Conservation (phyloP, 2,329 filamentous ascomycete genomes). For the Aspergillus puulaauensis region DNA sequence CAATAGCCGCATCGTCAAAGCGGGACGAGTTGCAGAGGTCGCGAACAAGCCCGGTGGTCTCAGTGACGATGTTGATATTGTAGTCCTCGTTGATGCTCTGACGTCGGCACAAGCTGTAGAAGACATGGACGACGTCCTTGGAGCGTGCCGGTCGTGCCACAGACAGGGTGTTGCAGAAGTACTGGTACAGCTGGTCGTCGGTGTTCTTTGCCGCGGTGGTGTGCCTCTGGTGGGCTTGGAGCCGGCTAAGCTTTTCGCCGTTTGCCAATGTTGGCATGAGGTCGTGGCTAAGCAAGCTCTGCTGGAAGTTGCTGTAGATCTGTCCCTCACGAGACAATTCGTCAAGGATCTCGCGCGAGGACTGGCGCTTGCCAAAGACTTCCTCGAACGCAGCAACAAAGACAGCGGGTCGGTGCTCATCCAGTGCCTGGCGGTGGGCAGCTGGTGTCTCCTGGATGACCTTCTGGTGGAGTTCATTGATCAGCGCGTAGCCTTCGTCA, state of each 20-base stretch:
- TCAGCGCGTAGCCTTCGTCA: conserved; percentile 41
- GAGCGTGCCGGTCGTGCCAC: conserved; percentile 23
- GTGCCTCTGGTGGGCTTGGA: conserved; percentile 34
- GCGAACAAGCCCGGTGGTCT: conserved; percentile 27
- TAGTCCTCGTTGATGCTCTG: conserved; percentile 30
- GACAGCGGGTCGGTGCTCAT: conserved; percentile 40
- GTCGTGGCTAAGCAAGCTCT: conserved; percentile 32
- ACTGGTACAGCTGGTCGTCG: conserved; percentile 35
- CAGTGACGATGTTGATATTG: conserved; percentile 31
- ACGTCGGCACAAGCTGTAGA: conserved; percentile 34
- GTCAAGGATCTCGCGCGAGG: conserved; percentile 42
- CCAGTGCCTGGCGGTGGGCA: conserved; percentile 25
- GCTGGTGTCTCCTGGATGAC: conserved; percentile 48
- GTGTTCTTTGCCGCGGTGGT: conserved; percentile 28
- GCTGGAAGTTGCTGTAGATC: conserved; percentile 42
- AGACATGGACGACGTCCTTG: conserved; percentile 31
- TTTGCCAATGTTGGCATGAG: conserved; percentile 33
- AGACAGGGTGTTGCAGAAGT: conserved; percentile 36
- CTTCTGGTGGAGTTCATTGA: conserved; percentile 51
- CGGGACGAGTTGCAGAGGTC: conserved; percentile 29
- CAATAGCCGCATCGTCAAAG: conserved; percentile 35
- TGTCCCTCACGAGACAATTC: conserved; percentile 45
- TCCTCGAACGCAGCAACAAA: conserved; percentile 50
- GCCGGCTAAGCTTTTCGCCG: conserved; percentile 29
- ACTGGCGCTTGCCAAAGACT: conserved; percentile 36